Evolutionary conservation across 768 basidiomycete genomes (phyloP).

Genomic region (Amanita polypyramis): DNA sequence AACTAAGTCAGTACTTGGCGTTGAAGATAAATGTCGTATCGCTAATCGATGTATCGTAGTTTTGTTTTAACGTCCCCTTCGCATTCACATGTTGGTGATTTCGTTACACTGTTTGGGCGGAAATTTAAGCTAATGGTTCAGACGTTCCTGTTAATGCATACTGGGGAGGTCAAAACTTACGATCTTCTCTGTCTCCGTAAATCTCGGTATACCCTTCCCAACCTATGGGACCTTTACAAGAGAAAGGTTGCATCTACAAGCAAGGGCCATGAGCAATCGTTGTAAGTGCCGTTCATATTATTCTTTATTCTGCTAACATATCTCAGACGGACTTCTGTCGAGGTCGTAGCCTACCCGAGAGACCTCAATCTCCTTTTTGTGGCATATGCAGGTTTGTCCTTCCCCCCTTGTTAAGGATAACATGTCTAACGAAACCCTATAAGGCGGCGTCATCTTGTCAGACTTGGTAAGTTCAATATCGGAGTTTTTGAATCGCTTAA

Average conservation of each 20-base stretch:
- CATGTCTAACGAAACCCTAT: constrained; percentile 1
- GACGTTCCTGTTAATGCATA: constrained; percentile 37
- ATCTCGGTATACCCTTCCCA: constrained; percentile 60
- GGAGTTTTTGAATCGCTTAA: background rate
- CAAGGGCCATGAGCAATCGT: constrained; percentile 17
- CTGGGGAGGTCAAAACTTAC: constrained; percentile 61
- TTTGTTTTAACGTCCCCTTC: constrained; percentile 55
- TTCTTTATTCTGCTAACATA: background rate
- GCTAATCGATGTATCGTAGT: constrained; percentile 22
- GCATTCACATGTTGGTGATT: constrained; percentile 53
- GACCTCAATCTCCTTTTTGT: constrained; percentile 64
- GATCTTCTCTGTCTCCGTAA: constrained; percentile 61
- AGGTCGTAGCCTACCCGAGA: constrained; percentile 58
- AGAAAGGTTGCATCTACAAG: constrained; percentile 36
- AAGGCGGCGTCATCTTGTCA: constrained; percentile 51
- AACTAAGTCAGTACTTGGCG: constrained; percentile 25
- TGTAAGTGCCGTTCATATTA: constrained; percentile 18
- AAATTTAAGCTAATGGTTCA: constrained; percentile 14
- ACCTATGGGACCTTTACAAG: constrained; percentile 68
- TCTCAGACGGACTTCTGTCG: constrained; percentile 41
- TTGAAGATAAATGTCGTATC: background rate
- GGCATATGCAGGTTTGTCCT: constrained; percentile 65
- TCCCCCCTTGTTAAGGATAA: background rate
- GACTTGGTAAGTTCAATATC: constrained; percentile 36
- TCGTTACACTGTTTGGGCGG: background rate